Evolutionary conservation across 2,329 filamentous ascomycete species (phyloP).

Genomic region (Penicillium sp.): DNA sequence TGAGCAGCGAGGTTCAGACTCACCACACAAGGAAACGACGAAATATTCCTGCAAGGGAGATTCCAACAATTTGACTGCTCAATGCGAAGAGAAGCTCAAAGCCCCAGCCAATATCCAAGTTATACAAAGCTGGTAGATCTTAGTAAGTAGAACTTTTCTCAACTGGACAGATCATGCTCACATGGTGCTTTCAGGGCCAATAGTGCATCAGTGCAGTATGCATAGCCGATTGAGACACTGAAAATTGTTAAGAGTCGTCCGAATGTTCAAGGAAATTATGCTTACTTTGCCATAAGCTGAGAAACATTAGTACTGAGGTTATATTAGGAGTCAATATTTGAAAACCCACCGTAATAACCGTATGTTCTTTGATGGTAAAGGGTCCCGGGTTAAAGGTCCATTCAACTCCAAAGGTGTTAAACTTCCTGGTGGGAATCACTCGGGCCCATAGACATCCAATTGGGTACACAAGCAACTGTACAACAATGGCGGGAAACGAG

Average conservation of each 20-base stretch:
- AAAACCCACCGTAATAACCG: conserved; percentile 44
- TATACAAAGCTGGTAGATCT: conserved; percentile 18
- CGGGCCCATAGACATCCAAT: conserved; percentile 34
- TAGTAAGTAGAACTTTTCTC: neutral
- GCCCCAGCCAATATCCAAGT: conserved; percentile 25
- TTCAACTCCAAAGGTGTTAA: conserved; percentile 32
- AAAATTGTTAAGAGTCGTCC: neutral
- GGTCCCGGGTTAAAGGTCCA: conserved; percentile 40
- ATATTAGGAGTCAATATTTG: neutral
- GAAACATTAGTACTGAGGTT: neutral
- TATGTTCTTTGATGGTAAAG: conserved; percentile 45
- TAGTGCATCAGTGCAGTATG: conserved; percentile 29
- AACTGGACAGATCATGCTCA: neutral
- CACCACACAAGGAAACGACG: conserved; percentile 62
- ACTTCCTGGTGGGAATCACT: conserved; percentile 31
- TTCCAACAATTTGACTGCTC: conserved; percentile 56
- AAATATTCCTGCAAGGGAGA: conserved; percentile 62
- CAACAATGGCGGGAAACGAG: conserved; percentile 57
- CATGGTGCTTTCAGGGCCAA: conserved; percentile 26
- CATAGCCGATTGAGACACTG: conserved; percentile 28
- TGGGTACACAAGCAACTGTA: conserved; percentile 61
- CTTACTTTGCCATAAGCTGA: conserved; percentile 22
- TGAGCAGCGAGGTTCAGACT: neutral
- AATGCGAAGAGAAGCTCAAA: conserved; percentile 28
- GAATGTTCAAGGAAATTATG: neutral